Conservation (phyloP, 176 grass and related monocot genomes). For the Oryza rufipogon region DNA sequence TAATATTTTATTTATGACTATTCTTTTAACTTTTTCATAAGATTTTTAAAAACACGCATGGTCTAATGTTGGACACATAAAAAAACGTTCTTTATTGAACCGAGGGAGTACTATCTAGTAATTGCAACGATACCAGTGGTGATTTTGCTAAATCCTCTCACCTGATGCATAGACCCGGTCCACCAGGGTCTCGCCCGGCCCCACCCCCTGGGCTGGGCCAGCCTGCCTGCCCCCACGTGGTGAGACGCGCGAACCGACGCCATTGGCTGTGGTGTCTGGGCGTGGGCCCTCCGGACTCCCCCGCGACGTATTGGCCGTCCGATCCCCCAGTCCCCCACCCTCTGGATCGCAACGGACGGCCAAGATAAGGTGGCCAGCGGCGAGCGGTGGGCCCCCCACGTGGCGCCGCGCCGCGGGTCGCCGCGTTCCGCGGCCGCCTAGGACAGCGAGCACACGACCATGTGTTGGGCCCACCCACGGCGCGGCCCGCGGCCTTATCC, state of each 20-base stretch:
- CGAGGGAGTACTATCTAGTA: no score
- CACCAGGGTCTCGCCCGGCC: neutral
- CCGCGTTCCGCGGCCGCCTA: slow-evolving; percentile 36
- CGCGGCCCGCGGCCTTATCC: slow-evolving; percentile 16
- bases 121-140: neutral
- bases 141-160: neutral
- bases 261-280: neutral
- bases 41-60: no score
- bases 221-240: neutral
- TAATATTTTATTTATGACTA: no score
- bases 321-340: neutral
- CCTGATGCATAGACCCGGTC: neutral
- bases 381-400: neutral
- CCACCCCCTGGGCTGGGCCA: no score
- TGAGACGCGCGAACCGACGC: neutral
- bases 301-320: neutral
- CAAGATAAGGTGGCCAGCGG: neutral
- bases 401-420: slow-evolving; percentile 20
- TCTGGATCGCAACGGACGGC: neutral
- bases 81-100: no score
- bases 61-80: no score
- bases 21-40: no score
- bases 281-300: neutral
- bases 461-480: neutral
- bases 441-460: slow-evolving; percentile 12